A percentile compares a stretch with the other conserved stretches of the same genome.
Evolutionary conservation across 2,329 filamentous ascomycete genomes (phyloP).

Genomic region (Thielaviopsis populi): DNA sequence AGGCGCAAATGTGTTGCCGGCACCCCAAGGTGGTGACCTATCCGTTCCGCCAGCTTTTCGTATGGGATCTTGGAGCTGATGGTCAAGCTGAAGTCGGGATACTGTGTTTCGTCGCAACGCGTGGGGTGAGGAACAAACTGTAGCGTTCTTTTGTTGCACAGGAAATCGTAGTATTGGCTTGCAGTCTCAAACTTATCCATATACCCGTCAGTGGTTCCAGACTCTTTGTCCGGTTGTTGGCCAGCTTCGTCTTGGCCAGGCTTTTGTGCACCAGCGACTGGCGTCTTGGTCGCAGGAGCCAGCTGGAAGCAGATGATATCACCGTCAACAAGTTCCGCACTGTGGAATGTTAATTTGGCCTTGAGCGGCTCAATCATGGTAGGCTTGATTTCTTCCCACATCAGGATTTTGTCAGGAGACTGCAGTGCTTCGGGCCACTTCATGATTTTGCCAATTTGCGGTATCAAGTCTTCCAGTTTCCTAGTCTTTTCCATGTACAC

Average conservation of each 20-base stretch:
- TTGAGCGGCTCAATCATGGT: slow-evolving; percentile 95
- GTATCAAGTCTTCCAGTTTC: slow-evolving; percentile 71
- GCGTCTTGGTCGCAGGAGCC: background rate
- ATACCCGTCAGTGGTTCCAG: slow-evolving; percentile 14
- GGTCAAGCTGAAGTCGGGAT: slow-evolving; percentile 56
- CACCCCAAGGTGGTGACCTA: slow-evolving; percentile 60
- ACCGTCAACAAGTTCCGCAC: slow-evolving; percentile 90
- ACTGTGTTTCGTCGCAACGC: slow-evolving; percentile 39
- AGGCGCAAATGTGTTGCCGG: slow-evolving; percentile 82
- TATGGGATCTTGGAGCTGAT: slow-evolving; percentile 83
- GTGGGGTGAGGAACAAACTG: slow-evolving; percentile 57
- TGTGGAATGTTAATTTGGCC: slow-evolving; percentile 71
- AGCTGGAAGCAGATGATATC: slow-evolving; percentile 89
- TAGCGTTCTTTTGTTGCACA: slow-evolving; percentile 68
- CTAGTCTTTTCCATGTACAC: slow-evolving; percentile 78
- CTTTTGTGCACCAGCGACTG: background rate
- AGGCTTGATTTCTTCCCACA: slow-evolving; percentile 97
- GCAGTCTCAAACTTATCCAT: slow-evolving; percentile 52
- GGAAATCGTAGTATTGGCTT: slow-evolving; percentile 80
- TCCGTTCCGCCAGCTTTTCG: slow-evolving; percentile 69
- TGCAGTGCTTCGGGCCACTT: slow-evolving; percentile 64
- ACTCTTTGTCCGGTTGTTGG: background rate
- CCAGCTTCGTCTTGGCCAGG: background rate
- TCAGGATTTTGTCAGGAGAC: slow-evolving; percentile 43
- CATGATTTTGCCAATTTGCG: slow-evolving; percentile 68